Evolutionary conservation across 768 basidiomycete species (phyloP).

Genomic region (Leccinum uliginosum): DNA sequence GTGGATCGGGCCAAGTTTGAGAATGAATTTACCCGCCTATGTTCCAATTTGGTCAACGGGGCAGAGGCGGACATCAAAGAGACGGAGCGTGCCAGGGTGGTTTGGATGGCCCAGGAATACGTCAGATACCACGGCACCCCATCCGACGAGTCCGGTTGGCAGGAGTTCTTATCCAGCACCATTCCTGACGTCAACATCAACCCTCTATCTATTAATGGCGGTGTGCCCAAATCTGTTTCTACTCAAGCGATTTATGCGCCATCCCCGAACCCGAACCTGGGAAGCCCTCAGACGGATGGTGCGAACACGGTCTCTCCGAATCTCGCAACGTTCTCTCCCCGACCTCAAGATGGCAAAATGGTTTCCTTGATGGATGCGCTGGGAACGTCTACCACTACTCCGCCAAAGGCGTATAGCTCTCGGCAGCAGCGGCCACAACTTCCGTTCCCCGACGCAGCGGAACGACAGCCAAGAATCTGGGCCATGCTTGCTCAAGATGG

Average conservation of each 20-base stretch:
- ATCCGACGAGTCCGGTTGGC: constrained; percentile 51
- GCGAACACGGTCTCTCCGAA: constrained; percentile 36
- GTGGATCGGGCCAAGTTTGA: constrained; percentile 58
- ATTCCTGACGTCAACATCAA: constrained; percentile 40
- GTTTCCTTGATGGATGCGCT: constrained; percentile 47
- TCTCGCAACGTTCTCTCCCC: constrained; percentile 48
- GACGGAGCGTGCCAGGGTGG: constrained; percentile 43
- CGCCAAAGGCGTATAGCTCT: constrained; percentile 22
- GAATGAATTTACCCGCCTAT: constrained; percentile 64
- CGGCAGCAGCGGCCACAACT: constrained; percentile 24
- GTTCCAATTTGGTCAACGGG: constrained; percentile 59
- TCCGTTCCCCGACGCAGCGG: constrained; percentile 18
- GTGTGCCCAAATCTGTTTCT: constrained; percentile 44
- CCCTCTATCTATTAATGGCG: constrained; percentile 20
- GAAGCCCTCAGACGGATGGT: constrained; percentile 18
- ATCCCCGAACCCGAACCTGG: constrained; percentile 39
- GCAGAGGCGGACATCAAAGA: constrained; percentile 38
- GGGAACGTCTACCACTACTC: constrained; percentile 19
- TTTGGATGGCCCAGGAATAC: constrained; percentile 67
- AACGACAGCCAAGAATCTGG: constrained; percentile 41
- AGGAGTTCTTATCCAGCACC: constrained; percentile 49
- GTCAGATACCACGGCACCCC: constrained; percentile 53
- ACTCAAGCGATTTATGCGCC: constrained; percentile 50
- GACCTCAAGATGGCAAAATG: constrained; percentile 42
- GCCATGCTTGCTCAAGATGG: constrained; percentile 57